Conservation (phyloP, 495 filamentous ascomycete species). For the Daldinia grandis region DNA sequence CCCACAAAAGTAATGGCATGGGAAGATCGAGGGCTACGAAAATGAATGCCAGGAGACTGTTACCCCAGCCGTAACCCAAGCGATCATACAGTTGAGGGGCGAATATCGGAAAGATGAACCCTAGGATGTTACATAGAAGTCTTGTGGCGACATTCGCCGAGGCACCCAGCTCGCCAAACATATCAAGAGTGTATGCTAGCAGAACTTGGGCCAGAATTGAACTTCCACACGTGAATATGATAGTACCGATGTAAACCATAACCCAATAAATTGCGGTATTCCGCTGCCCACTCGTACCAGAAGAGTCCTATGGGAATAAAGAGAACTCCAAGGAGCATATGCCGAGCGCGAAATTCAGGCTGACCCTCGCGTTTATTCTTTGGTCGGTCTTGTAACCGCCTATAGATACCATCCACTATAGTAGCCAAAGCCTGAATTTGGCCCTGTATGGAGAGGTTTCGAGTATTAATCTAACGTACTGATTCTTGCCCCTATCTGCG, state of each 20-base stretch:
- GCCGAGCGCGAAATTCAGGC: conserved; percentile 68
- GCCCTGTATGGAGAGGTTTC: neutral
- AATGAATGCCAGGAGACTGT: conserved; percentile 59
- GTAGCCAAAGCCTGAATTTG: neutral
- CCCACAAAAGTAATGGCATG: conserved; percentile 54
- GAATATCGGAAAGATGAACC: conserved; percentile 62
- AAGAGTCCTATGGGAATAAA: conserved; percentile 62
- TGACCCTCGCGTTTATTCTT: conserved; percentile 54
- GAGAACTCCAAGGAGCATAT: conserved; percentile 65
- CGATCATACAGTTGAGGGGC: conserved; percentile 58
- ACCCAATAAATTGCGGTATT: conserved; percentile 61
- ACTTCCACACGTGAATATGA: conserved; percentile 64
- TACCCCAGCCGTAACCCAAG: conserved; percentile 61
- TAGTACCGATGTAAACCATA: conserved; percentile 64
- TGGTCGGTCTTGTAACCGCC: conserved; percentile 24
- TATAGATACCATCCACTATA: conserved; percentile 19
- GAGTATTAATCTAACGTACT: neutral
- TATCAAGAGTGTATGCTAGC: conserved; percentile 65
- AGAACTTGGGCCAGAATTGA: conserved; percentile 68
- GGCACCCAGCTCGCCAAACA: conserved; percentile 37
- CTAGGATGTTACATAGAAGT: conserved; percentile 37
- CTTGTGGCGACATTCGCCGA: conserved; percentile 33
- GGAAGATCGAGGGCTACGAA: conserved; percentile 52
- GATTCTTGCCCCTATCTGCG: conserved; percentile 54
- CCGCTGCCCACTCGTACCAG: conserved; percentile 73